Base-by-base conservation (phyloP, 75 land plant species). In the Azolla pinnata region DNA sequence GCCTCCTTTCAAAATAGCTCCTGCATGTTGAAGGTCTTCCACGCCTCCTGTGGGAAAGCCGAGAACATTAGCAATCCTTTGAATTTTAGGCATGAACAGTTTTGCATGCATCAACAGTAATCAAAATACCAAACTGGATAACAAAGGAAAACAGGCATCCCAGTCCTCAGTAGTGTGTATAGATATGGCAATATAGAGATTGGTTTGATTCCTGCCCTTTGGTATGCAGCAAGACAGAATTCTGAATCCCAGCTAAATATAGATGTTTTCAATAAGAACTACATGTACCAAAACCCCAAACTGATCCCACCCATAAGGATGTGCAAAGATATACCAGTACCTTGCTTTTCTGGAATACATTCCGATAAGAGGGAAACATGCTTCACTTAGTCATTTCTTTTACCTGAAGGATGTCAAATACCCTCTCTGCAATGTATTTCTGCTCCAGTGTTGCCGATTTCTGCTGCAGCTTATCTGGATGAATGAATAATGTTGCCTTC, bases 381-480 rank as follows among this genome's bases (percentile, higher is more conserved):
- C 7, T 8, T 8, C 14, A 38, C 7, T 38, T 14, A 38, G 42
- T 8, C 14, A 8, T 8, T 14, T 14, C 14, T 14, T 27, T 55
- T 77, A 84, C 87, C 87, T 84, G 84, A 52, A 90, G 68, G 27
- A 81, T 79, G 61, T 83, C 84, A 55, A 90, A 87, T 33, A 90
- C 85, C 54, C 78, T 86, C 61, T 81, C 85, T 28, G 96, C 96
- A 56, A 76, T 81, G 66, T 86, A 81, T 46, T 84, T 90, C 59
- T 83, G 83, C 16, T 83, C 74, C 31, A 62, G 21, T 26, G 60
- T 50, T 31, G 96, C 92, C 28, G 80, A 80, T 52, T 79, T 81
- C 66, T 90, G 96, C 65, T 90, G 93, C 16, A 90, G 66, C 61
- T 90, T 90, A 56, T 90, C 88, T n/a, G 96, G 92, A 32, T 90